These are phyloP conservation scores for Suillus spraguei DNA, from an alignment of 768 basidiomycete species.

Conservation along the genomic window DNA sequence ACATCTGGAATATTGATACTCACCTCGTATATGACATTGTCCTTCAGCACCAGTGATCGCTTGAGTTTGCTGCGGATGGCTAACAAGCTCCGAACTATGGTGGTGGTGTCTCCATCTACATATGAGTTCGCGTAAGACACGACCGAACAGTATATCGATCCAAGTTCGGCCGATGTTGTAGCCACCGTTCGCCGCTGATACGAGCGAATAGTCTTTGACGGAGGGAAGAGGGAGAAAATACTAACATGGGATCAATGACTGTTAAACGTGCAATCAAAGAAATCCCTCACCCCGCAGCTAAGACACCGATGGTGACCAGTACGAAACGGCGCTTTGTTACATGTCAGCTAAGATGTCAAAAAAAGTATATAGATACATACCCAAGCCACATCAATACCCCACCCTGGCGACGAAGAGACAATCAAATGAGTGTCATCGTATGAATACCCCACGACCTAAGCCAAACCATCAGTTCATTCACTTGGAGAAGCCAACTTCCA, in stretches of 20 bases:
- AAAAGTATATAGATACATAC: conserved; percentile 34
- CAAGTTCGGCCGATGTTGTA: conserved; percentile 67
- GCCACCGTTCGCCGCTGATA: conserved; percentile 75
- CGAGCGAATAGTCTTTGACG: conserved; percentile 68
- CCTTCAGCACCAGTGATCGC: conserved; percentile 54
- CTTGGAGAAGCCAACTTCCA: not conserved
- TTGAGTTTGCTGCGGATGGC: conserved; percentile 77
- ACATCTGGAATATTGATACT: conserved; percentile 14
- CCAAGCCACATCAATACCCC: conserved; percentile 74
- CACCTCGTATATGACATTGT: conserved; percentile 72
- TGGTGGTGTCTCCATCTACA: conserved; percentile 51
- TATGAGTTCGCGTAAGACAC: conserved; percentile 70
- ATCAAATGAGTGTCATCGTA: conserved; percentile 60
- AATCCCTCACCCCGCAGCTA: conserved; percentile 68
- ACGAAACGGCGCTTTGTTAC: conserved; percentile 59
- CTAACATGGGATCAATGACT: conserved; percentile 35
- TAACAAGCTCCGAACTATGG: conserved; percentile 66
- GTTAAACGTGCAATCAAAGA: not conserved
- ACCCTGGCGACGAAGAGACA: conserved; percentile 53
- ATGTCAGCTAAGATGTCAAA: not conserved
- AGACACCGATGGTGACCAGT: conserved; percentile 70
- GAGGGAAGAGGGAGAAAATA: conserved; percentile 72
- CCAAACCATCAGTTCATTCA: not conserved
- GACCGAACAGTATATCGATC: conserved; percentile 73
- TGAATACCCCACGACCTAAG: conserved; percentile 72